Percentiles rank a stretch among this genome's conserved stretches.
Conservation (phyloP, 2,329 filamentous ascomycete genomes). For the Periconia sp. region DNA sequence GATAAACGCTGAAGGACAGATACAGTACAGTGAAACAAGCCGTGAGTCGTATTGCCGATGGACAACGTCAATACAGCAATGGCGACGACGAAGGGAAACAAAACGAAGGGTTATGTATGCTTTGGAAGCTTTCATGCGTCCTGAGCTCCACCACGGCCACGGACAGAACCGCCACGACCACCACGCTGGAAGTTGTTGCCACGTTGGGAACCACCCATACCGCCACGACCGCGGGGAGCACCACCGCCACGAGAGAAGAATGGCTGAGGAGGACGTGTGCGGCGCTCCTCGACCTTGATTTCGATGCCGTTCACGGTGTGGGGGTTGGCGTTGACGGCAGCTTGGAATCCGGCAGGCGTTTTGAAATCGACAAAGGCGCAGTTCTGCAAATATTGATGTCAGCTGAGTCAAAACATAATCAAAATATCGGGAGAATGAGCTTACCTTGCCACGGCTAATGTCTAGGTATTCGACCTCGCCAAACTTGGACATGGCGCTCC, state of each 20-base stretch:
- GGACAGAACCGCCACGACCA: slow-evolving; percentile 63
- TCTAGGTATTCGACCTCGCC: slow-evolving; percentile 66
- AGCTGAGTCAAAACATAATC: slow-evolving; percentile 15
- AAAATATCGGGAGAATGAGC: slow-evolving; percentile 16
- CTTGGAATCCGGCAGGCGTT: slow-evolving; percentile 76
- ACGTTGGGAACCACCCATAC: slow-evolving; percentile 59
- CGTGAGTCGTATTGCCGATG: slow-evolving; percentile 37
- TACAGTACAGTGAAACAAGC: slow-evolving; percentile 42
- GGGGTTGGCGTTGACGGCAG: slow-evolving; percentile 81
- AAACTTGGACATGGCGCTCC: slow-evolving; percentile 68
- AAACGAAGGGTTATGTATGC: slow-evolving; percentile 2
- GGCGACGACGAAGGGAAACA: slow-evolving; percentile 2
- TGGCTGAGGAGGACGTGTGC: slow-evolving; percentile 54
- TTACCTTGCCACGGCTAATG: slow-evolving; percentile 73
- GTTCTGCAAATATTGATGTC: slow-evolving; percentile 62
- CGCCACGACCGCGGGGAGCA: slow-evolving; percentile 62
- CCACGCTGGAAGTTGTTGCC: slow-evolving; percentile 68
- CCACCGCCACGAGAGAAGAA: slow-evolving; percentile 44
- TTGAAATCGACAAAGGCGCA: slow-evolving; percentile 96
- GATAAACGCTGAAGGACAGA: slow-evolving; percentile 38
- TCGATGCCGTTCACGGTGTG: slow-evolving; percentile 80
- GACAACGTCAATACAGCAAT: slow-evolving; percentile 10
- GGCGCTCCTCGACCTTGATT: slow-evolving; percentile 86
- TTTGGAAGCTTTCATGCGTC: slow-evolving; percentile 30
- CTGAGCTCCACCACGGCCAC: slow-evolving; percentile 52